Evolutionary conservation across 1,284 basidiomycete species (phyloP).

Genomic region (Cryptococcus neoformans): DNA sequence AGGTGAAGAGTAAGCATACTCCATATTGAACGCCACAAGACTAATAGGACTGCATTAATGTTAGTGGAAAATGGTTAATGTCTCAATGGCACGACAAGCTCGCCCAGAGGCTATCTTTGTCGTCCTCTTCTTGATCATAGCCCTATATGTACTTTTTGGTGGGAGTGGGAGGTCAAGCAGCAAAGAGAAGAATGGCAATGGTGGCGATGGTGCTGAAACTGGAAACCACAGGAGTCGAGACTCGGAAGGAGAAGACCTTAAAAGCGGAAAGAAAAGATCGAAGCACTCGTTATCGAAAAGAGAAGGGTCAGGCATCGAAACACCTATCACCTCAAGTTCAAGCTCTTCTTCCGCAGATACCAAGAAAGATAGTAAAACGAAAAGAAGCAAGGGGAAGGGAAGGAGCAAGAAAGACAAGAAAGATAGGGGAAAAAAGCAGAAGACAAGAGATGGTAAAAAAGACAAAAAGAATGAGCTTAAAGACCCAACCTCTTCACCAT

Average conservation of each 20-base stretch:
- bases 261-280: background rate
- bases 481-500: too few species aligned
- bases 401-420: background rate
- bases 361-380: background rate
- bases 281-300: background rate
- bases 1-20: too few species aligned
- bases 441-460: background rate
- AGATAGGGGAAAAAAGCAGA: background rate
- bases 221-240: background rate
- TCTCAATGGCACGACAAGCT: background rate
- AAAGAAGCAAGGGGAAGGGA: background rate
- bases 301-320: background rate
- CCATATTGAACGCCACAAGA: too few species aligned
- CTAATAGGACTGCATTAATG: too few species aligned
- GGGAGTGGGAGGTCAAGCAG: background rate
- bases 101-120: conserved; percentile 12
- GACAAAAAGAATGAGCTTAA: background rate
- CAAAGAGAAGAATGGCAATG: background rate
- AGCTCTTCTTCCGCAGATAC: background rate
- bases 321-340: background rate
- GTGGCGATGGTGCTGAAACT: background rate
- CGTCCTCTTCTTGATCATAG: conserved; percentile 8
- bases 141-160: conserved; percentile 5
- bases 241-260: background rate
- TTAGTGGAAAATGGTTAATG: too few species aligned